Base-by-base conservation (phyloP, 2,329 filamentous ascomycete genomes). In the Aspergillus fijiensis region DNA sequence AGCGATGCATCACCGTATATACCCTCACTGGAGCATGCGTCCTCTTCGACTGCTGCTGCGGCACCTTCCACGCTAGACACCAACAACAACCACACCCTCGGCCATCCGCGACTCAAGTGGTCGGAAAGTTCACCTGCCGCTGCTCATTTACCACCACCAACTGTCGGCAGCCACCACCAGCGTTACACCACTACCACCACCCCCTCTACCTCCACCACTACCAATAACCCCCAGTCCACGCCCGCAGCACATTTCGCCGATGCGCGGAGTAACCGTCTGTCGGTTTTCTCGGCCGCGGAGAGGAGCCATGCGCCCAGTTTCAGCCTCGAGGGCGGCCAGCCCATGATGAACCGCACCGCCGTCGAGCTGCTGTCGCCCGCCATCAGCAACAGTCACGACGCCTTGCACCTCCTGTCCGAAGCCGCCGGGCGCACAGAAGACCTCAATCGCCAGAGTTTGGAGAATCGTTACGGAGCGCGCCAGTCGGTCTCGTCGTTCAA, bases 361-460 rank as follows among this genome's bases (percentile, higher is more conserved):
- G 83, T 84, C 2, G 81, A 85, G 52, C 72, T 89, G 65, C 80
- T 88, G 66, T 82, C 81, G 45, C 79, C 81, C 58, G 90, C 91
- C 67, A 87, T 98, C 49, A 96, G 93, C 75, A 93, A 92, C 39
- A 92, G 91, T 3, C 93, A 96, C 71, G 94, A 98, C 79, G 94
- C 94, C 25, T 82, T 98, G 51, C 92, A 96, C 74, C 82, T 97
- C 59, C 83, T 98, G 16, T 96, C 96, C 72, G 93, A 96, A 77
- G 94, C 93, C 21, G 92, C 84, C 2, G 80, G 79, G 7, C 74
- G 79, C 57, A 83, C 79, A 19, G 80, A 79, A 60, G 80, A 82
- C 63, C 72, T 82, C 25, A 76, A 79, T 55, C 79, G 80, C 58
- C 80, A 81, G 63, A 77, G 79, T 55, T 75, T 80, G 21, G 78